A percentile compares a stretch with the other conserved stretches of the same genome.
Conservation (phyloP, 768 basidiomycete genomes). For the Collybia nuda region DNA sequence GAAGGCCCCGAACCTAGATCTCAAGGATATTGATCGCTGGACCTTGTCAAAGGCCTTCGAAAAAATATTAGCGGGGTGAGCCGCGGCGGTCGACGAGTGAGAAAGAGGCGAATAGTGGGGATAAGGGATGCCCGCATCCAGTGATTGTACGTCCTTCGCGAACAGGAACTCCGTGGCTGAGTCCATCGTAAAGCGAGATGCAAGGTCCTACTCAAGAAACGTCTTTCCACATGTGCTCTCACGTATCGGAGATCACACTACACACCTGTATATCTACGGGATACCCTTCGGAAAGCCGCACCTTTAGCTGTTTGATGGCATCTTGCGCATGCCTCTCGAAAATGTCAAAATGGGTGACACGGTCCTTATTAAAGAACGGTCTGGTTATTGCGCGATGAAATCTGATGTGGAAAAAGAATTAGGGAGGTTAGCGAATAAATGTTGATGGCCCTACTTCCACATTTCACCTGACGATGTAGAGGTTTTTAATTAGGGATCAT, state of each 20-base stretch:
- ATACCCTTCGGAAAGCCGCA: constrained; percentile 41
- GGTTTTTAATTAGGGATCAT: background rate
- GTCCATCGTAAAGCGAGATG: constrained; percentile 58
- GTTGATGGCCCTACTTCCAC: constrained; percentile 32
- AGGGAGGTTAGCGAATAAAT: background rate
- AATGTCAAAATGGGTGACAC: constrained; percentile 57
- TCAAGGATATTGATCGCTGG: constrained; percentile 38
- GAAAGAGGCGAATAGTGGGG: constrained; percentile 31
- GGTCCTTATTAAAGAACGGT: constrained; percentile 63
- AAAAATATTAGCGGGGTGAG: constrained; percentile 40
- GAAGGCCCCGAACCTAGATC: constrained; percentile 37
- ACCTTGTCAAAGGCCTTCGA: constrained; percentile 49
- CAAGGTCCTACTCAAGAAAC: constrained; percentile 39
- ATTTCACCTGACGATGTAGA: constrained; percentile 24
- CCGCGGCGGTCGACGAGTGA: constrained; percentile 8
- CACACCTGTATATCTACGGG: constrained; percentile 58
- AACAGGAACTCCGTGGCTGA: constrained; percentile 61
- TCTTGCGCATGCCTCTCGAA: constrained; percentile 50
- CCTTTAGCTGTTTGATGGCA: constrained; percentile 38
- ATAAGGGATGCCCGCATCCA: constrained; percentile 47
- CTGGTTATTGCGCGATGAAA: constrained; percentile 65
- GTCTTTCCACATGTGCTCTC: background rate
- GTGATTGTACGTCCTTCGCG: constrained; percentile 43
- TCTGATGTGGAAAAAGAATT: constrained; percentile 29
- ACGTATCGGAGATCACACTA: background rate